Evolutionary conservation across 2,329 filamentous ascomycete species (phyloP).

Genomic region (Cordyceps farinosa): DNA sequence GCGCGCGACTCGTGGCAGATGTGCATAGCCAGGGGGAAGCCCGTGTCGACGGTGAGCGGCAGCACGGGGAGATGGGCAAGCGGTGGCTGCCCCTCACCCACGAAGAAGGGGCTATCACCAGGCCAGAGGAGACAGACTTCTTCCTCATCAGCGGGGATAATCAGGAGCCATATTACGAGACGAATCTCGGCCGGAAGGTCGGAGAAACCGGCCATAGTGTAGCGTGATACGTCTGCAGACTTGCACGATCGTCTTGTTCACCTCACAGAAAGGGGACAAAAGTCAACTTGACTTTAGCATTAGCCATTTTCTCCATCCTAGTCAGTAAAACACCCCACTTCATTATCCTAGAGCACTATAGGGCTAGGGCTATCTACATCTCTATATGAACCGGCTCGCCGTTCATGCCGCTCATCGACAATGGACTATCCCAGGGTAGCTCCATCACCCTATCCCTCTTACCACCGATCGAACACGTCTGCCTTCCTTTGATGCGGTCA

Average conservation of each 20-base stretch:
- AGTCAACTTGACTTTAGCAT: too few species aligned
- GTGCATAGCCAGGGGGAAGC: background rate
- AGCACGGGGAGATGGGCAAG: background rate
- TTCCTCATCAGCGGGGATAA: conserved; percentile 1
- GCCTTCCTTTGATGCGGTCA: background rate
- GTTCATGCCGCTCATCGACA: too few species aligned
- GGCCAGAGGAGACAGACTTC: conserved; percentile 9
- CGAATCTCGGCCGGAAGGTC: conserved; percentile 2
- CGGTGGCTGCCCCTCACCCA: background rate
- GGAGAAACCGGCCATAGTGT: background rate
- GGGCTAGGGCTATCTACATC: too few species aligned
- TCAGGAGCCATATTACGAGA: background rate
- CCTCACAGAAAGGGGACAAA: too few species aligned
- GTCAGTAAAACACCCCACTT: too few species aligned
- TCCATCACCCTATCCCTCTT: too few species aligned
- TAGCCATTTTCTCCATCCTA: too few species aligned
- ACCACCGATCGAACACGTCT: too few species aligned
- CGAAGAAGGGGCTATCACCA: background rate
- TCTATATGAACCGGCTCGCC: too few species aligned
- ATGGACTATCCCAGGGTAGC: too few species aligned
- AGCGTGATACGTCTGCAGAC: background rate
- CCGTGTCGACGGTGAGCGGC: conserved; percentile 9
- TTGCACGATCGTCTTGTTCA: background rate
- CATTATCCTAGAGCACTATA: too few species aligned
- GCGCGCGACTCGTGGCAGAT: conserved; percentile 5